These are phyloP conservation scores for Chytriomyces hyalinus DNA, from an alignment of 192 early-diverging fungal species.

Conservation along the genomic window DNA sequence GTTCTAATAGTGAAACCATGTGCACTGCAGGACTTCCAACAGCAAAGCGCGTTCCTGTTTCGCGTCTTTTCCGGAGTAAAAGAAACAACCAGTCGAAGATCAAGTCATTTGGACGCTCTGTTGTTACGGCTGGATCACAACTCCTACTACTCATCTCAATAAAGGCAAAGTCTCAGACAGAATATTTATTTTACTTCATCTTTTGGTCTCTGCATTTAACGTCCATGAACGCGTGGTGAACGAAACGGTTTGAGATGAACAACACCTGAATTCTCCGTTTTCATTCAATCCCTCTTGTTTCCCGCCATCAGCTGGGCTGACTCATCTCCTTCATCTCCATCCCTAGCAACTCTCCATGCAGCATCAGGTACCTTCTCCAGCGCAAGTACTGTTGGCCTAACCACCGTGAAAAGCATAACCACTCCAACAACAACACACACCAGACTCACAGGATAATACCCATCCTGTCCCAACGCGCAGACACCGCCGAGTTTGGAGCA, in stretches of 20 bases:
- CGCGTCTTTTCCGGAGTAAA: conserved; percentile 38
- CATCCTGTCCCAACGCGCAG: conserved; percentile 77
- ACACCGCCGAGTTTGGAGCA: conserved; percentile 70
- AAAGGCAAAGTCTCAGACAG: background rate
- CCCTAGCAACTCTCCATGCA: conserved; percentile 46
- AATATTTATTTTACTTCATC: no score
- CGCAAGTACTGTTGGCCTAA: conserved; percentile 38
- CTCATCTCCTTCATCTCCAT: conserved; percentile 57
- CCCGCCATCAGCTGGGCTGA: background rate
- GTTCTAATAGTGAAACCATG: conserved; percentile 1
- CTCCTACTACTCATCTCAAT: conserved; percentile 34
- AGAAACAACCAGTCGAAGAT: conserved; percentile 17
- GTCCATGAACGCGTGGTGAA: no score
- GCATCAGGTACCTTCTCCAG: conserved; percentile 48
- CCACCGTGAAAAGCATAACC: conserved; percentile 37
- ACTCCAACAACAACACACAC: conserved; percentile 74
- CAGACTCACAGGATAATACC: conserved; percentile 83
- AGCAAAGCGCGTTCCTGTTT: conserved; percentile 41
- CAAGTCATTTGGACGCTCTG: conserved; percentile 35
- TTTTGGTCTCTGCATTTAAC: no score
- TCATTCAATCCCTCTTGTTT: conserved; percentile 13
- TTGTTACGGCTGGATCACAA: conserved; percentile 47
- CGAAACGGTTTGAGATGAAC: no score
- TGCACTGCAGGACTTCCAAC: conserved; percentile 38
- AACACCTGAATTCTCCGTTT: no score